These are phyloP conservation scores for Torulaspora gathmanii DNA, from an alignment of 805 yeast species.

Conservation along the genomic window DNA sequence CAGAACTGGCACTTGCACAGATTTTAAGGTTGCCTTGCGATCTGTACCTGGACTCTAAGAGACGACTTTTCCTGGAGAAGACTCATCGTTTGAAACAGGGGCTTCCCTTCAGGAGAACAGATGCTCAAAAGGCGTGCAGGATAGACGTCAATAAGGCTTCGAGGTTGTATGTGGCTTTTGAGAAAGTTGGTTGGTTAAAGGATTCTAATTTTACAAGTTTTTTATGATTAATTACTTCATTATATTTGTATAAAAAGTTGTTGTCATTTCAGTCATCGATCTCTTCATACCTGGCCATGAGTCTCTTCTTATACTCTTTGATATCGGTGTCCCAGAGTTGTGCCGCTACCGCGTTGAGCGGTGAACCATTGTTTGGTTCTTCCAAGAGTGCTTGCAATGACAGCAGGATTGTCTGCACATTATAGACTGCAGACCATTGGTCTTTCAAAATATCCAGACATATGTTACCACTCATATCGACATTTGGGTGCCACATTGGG, in stretches of 20 bases:
- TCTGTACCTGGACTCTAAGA: conserved; percentile 73
- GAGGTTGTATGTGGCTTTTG: conserved; percentile 82
- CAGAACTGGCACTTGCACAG: conserved; percentile 81
- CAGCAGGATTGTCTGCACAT: conserved; percentile 55
- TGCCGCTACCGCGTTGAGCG: conserved; percentile 55
- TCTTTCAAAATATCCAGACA: conserved; percentile 61
- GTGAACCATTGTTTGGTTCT: conserved; percentile 57
- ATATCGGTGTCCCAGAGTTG: conserved; percentile 46
- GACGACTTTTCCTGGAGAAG: conserved; percentile 84
- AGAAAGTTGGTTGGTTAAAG: conserved; percentile 86
- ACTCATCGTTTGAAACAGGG: conserved; percentile 66
- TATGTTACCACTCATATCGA: conserved; percentile 59
- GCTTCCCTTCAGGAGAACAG: conserved; percentile 88
- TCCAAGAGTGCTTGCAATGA: conserved; percentile 57
- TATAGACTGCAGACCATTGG: conserved; percentile 60
- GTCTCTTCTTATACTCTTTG: conserved; percentile 33
- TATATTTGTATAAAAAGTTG: not conserved
- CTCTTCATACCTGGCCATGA: conserved; percentile 24
- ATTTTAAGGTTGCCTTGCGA: conserved; percentile 84
- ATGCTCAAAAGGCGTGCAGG: conserved; percentile 95
- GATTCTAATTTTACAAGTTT: conserved; percentile 61
- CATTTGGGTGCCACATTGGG: conserved; percentile 65
- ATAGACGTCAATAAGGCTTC: conserved; percentile 96
- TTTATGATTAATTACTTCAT: conserved; percentile 23
- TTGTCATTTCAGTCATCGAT: conserved; percentile 6